Percentiles rank a stretch among this genome's conserved stretches.
These are phyloP conservation scores for Calonectria pteridis DNA, from an alignment of 2,329 filamentous ascomycete species.

Conservation along the genomic window DNA sequence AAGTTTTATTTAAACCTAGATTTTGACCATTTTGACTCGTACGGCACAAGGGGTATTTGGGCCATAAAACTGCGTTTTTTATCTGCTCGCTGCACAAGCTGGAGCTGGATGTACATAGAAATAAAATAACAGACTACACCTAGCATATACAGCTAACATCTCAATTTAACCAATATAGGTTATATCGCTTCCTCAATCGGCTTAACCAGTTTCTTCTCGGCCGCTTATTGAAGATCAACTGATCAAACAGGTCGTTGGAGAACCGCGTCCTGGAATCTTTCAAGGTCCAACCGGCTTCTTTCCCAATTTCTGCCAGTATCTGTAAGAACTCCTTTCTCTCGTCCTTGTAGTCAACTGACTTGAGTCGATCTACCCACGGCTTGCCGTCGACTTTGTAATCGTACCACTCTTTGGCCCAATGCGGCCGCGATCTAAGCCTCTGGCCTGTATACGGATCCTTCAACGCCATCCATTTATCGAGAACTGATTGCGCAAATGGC, in stretches of 20 bases:
- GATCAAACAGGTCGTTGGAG: neutral
- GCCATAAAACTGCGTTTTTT: no score
- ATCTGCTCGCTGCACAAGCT: no score
- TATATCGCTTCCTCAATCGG: no score
- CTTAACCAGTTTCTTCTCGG: no score
- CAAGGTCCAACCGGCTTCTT: neutral
- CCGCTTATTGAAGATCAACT: neutral
- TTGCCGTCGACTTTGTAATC: neutral
- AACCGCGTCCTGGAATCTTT: neutral
- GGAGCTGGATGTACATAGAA: no score
- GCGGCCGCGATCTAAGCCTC: neutral
- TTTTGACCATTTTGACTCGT: no score
- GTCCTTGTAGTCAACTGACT: neutral
- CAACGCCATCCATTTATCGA: neutral
- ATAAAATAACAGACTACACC: no score
- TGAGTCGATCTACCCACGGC: neutral
- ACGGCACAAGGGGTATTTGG: no score
- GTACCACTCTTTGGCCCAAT: neutral
- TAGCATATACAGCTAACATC: no score
- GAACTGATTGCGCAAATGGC: neutral
- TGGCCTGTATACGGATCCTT: neutral
- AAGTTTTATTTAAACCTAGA: no score
- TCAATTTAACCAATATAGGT: no score
- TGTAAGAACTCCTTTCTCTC: neutral
- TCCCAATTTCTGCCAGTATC: neutral